phyloP scores from a whole-genome alignment of 1,284 basidiomycete genomes.

The Coniophora puteana region DNA sequence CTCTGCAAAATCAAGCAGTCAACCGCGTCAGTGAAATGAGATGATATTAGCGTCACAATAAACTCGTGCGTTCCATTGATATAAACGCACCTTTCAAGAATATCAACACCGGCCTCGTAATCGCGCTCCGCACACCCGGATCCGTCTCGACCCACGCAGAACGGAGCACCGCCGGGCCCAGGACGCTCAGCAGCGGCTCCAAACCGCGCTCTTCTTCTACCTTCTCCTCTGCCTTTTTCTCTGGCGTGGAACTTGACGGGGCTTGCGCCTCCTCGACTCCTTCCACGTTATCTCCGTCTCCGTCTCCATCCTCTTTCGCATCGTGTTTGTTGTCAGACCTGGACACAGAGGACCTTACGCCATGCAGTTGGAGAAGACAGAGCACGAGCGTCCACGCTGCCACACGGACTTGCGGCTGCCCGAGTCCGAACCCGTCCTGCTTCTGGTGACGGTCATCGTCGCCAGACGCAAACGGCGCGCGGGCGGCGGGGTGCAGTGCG shows the following conservation, averaged over 20 bases:
- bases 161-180: conserved; percentile 61
- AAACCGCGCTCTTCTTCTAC: no score
- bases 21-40: conserved; percentile 6
- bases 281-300: no score
- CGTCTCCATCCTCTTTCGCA: no score
- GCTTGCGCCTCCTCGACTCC: no score
- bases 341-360: no score
- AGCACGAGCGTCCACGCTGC: conserved; percentile 56
- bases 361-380: conserved; percentile 34
- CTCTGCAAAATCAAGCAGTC: conserved; percentile 35
- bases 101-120: conserved; percentile 69
- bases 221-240: no score
- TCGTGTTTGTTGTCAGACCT: no score
- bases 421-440: conserved; percentile 49
- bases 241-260: no score
- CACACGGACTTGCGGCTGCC: conserved; percentile 66
- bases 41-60: no score
- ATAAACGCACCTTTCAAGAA: conserved; percentile 65
- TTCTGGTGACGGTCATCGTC: conserved; percentile 39
- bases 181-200: conserved; percentile 35
- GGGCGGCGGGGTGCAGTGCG: conserved; percentile 41
- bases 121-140: conserved; percentile 54
- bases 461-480: conserved; percentile 15
- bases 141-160: conserved; percentile 81
- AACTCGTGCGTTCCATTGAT: neutral